These are phyloP conservation scores for Emiliania huxleyi DNA, from an alignment of 78 protist species.

Conservation along the genomic window DNA sequence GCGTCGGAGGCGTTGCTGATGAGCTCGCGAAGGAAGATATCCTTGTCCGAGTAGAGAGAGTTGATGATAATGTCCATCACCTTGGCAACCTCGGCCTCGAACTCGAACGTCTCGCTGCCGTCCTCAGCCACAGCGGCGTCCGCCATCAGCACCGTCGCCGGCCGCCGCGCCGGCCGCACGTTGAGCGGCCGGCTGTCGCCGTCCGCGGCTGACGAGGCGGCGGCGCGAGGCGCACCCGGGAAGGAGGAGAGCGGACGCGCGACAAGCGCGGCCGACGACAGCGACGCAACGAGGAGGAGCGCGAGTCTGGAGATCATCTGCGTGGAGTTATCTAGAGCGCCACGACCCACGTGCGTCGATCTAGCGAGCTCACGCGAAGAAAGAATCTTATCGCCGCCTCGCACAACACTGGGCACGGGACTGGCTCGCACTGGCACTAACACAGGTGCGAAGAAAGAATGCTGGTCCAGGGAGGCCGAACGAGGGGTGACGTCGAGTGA, in stretches of 20 bases:
- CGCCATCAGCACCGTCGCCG: not conserved
- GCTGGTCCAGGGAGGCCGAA: no score
- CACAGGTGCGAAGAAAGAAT: no score
- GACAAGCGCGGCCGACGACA: not conserved
- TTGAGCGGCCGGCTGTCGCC: not conserved
- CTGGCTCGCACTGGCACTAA: no score
- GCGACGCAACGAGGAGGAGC: not conserved
- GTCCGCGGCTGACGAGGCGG: no score
- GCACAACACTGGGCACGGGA: no score
- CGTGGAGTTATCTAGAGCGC: no score
- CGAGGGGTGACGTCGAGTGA: no score
- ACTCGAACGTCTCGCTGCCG: constrained; percentile 36
- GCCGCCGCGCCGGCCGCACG: not conserved
- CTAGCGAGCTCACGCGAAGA: no score
- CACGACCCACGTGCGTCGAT: no score
- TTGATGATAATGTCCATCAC: constrained; percentile 92
- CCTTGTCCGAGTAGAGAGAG: constrained; percentile 92
- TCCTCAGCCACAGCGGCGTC: not conserved
- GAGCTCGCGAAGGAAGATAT: constrained; percentile 97
- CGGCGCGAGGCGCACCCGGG: not conserved
- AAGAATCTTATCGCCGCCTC: no score
- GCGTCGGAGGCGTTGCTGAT: constrained; percentile 96
- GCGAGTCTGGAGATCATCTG: not conserved
- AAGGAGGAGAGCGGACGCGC: not conserved
- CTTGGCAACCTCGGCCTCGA: constrained; percentile 88